Evolutionary conservation across 495 filamentous ascomycete species (phyloP).

Genomic region (Elasticomyces elasticus): DNA sequence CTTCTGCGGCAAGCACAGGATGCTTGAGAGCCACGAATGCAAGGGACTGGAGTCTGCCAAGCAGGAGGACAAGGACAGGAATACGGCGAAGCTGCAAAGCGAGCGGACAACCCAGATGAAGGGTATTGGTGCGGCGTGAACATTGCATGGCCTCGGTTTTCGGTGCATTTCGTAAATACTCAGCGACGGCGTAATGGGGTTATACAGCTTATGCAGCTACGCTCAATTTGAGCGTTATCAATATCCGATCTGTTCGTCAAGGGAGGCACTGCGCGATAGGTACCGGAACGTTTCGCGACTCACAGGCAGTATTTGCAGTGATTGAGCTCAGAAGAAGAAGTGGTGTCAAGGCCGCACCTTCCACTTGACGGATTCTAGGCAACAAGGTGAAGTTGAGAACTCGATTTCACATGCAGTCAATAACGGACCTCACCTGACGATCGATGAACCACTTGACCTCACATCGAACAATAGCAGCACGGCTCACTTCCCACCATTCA

Average conservation of each 20-base stretch:
- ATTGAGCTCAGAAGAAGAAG: too few species aligned
- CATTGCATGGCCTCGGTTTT: too few species aligned
- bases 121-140: conserved; percentile 35
- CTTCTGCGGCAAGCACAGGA: conserved; percentile 86
- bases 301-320: too few species aligned
- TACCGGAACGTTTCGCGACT: background rate
- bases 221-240: background rate
- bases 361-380: too few species aligned
- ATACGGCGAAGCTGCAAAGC: conserved; percentile 79
- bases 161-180: background rate
- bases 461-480: too few species aligned
- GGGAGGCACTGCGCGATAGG: background rate
- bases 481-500: too few species aligned
- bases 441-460: too few species aligned
- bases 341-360: too few species aligned
- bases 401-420: too few species aligned
- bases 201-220: background rate
- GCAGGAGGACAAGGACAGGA: conserved; percentile 85
- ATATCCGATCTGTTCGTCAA: background rate
- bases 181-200: background rate
- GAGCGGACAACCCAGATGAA: conserved; percentile 70
- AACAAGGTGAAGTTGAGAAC: too few species aligned
- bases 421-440: too few species aligned
- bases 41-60: conserved; percentile 93
- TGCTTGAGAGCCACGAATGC: conserved; percentile 90